Percentiles rank a stretch among this genome's conserved stretches.
Conservation (phyloP, 768 basidiomycete genomes). For the Suillus bovinus region DNA sequence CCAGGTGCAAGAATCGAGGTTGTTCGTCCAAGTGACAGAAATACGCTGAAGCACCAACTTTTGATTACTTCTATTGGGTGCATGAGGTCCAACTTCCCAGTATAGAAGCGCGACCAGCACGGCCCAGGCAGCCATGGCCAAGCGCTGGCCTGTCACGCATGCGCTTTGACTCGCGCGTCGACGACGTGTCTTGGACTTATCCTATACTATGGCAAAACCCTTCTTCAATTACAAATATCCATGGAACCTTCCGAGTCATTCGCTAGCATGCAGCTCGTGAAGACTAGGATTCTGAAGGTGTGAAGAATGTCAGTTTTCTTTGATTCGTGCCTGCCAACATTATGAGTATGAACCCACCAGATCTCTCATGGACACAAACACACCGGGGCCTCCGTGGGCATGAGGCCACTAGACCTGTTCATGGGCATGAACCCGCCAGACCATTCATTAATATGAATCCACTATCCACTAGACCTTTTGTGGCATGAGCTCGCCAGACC, state of each 20-base stretch:
- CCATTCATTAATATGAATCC: background rate
- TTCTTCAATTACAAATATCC: background rate
- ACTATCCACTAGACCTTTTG: background rate
- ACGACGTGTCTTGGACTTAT: background rate
- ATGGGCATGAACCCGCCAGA: background rate
- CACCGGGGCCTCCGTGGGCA: background rate
- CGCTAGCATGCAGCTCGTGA: background rate
- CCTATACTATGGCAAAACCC: background rate
- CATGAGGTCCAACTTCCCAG: background rate
- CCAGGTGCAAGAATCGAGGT: background rate
- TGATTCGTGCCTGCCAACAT: background rate
- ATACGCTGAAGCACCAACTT: too few species aligned
- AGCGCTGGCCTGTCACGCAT: too few species aligned
- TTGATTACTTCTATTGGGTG: background rate
- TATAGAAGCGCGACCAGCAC: background rate
- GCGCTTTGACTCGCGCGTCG: background rate
- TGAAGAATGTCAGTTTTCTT: background rate
- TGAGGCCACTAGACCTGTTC: too few species aligned
- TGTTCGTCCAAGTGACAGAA: background rate
- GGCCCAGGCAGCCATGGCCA: too few species aligned
- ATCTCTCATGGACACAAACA: too few species aligned
- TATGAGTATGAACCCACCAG: too few species aligned
- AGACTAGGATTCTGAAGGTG: background rate
- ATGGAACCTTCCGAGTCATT: background rate
- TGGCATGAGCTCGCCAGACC: background rate